Percentiles rank a stretch among this genome's conserved stretches.
These are phyloP conservation scores for Hyphopichia wangnamkhiaoensis DNA, from an alignment of 1,139 yeast species.

Conservation along the genomic window DNA sequence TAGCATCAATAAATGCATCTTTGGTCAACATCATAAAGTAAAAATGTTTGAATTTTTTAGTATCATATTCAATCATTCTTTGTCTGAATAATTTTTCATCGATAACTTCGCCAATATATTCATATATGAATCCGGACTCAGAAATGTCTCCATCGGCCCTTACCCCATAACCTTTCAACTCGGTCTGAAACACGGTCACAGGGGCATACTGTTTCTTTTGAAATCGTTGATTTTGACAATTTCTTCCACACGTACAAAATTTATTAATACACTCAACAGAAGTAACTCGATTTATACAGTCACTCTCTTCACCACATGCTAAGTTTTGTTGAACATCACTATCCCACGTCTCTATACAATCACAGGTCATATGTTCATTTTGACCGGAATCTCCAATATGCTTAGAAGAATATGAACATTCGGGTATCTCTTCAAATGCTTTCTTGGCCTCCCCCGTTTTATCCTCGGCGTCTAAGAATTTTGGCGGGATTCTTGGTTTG, in stretches of 20 bases:
- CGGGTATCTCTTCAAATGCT: constrained; percentile 55
- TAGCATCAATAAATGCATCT: constrained; percentile 93
- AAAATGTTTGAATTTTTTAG: constrained; percentile 75
- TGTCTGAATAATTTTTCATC: constrained; percentile 70
- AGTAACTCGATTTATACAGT: constrained; percentile 89
- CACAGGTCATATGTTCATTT: constrained; percentile 83
- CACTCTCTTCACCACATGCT: constrained; percentile 86
- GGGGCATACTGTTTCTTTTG: constrained; percentile 72
- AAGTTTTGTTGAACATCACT: constrained; percentile 37
- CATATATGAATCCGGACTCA: constrained; percentile 74
- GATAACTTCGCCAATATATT: constrained; percentile 92
- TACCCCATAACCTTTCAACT: constrained; percentile 85
- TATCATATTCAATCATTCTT: constrained; percentile 75
- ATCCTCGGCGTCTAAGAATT: constrained; percentile 53
- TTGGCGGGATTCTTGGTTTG: constrained; percentile 18
- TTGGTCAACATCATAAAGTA: constrained; percentile 97
- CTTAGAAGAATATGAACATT: constrained; percentile 63
- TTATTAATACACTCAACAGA: constrained; percentile 86
- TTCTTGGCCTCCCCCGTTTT: constrained; percentile 70
- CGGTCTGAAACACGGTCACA: constrained; percentile 78
- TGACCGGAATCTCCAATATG: constrained; percentile 67
- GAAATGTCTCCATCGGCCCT: constrained; percentile 64
- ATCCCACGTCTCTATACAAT: constrained; percentile 62
- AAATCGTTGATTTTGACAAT: constrained; percentile 86
- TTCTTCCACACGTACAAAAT: constrained; percentile 71